Evolutionary conservation across 1,284 basidiomycete species (phyloP).

Genomic region (Ustilago tritici): DNA sequence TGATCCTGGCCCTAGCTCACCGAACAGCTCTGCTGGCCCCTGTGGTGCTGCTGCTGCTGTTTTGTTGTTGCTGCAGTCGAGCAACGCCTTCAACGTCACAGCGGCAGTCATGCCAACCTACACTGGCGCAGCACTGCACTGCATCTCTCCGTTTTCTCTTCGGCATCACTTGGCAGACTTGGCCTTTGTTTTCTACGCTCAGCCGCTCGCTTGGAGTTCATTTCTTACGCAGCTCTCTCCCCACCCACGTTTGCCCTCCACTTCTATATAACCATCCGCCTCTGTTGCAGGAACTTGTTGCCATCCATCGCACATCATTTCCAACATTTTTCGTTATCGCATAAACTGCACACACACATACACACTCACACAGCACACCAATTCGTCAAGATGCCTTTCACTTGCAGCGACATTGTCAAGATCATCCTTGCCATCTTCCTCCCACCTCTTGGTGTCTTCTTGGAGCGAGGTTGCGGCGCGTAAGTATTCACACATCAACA

Average conservation of each 20-base stretch:
- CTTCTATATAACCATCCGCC: slow-evolving; percentile 1
- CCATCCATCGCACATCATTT: background rate
- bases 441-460: slow-evolving; percentile 53
- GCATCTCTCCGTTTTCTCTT: background rate
- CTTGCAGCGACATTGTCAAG: slow-evolving; percentile 60
- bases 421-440: slow-evolving; percentile 53
- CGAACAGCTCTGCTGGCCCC: background rate
- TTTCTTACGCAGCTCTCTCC: background rate
- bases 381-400: slow-evolving; percentile 59
- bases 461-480: slow-evolving; percentile 51
- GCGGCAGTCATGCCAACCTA: slow-evolving; percentile 6
- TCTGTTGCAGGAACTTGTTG: background rate
- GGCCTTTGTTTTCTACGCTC: background rate
- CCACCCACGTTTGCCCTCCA: background rate
- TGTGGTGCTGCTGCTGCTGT: background rate
- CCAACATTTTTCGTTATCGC: slow-evolving; percentile 1
- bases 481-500: slow-evolving; percentile 14
- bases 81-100: slow-evolving; percentile 6
- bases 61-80: background rate
- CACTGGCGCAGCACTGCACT: background rate
- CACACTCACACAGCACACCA: background rate
- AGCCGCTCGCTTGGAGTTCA: background rate
- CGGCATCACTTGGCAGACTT: background rate
- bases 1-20: background rate
- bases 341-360: background rate